phyloP scores from a whole-genome alignment of 495 filamentous ascomycete genomes.

The Penicillium silybi region DNA sequence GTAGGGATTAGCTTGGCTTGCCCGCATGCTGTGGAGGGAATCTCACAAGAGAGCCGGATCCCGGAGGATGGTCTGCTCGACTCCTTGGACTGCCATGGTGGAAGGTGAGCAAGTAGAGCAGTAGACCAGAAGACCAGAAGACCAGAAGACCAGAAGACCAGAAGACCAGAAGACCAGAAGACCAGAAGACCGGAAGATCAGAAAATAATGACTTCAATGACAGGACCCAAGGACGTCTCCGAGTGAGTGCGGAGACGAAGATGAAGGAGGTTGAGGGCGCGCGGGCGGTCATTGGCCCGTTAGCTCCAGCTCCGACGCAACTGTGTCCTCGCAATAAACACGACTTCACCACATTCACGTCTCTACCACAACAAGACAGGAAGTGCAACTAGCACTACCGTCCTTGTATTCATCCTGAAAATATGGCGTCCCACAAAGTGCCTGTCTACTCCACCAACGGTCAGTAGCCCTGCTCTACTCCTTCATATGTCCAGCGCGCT shows the following conservation, averaged over 20 bases:
- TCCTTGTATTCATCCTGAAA: constrained; percentile 14
- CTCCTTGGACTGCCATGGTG: constrained; percentile 74
- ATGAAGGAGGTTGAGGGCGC: constrained; percentile 18
- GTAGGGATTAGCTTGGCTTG: constrained; percentile 14
- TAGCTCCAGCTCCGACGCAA: constrained; percentile 42
- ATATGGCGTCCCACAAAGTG: constrained; percentile 37
- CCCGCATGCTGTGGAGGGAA: constrained; percentile 1
- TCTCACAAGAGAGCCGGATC: constrained; percentile 96
- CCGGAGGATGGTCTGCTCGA: constrained; percentile 92
- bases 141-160: constrained; percentile 53
- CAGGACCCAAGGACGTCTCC: neutral
- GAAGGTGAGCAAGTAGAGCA: constrained; percentile 64
- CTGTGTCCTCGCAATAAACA: constrained; percentile 27
- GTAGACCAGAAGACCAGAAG: neutral
- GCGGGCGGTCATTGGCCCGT: constrained; percentile 28
- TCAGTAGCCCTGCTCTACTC: constrained; percentile 27
- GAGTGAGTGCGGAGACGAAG: constrained; percentile 7
- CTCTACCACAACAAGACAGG: neutral
- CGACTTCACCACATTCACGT: neutral
- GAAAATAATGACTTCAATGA: too few species aligned
- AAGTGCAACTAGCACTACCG: neutral
- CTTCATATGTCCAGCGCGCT: constrained; percentile 3
- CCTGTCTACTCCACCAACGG: constrained; percentile 47
- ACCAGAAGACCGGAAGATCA: too few species aligned
- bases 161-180: constrained; percentile 53